phyloP scores from a whole-genome alignment of 2,329 filamentous ascomycete genomes.

The Cladosporium halotolerans region DNA sequence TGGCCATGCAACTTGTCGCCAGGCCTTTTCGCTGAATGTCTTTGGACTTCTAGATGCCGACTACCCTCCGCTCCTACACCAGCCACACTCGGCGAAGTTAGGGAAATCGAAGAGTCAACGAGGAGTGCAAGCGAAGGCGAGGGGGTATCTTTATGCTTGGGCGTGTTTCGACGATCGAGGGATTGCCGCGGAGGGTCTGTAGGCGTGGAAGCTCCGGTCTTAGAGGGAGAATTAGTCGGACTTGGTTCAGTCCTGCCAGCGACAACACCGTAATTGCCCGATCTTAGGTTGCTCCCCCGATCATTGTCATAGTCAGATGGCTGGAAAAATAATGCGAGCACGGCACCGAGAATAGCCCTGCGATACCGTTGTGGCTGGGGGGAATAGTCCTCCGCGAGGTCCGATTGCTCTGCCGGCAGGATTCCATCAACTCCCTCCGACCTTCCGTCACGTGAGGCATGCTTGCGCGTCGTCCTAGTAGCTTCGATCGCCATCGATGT shows the following conservation, averaged over 20 bases:
- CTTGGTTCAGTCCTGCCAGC: conserved; percentile 5
- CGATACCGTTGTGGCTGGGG: conserved; percentile 62
- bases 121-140: conserved; percentile 38
- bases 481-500: not conserved
- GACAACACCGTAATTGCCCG: conserved; percentile 8
- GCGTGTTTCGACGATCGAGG: conserved; percentile 31
- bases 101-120: conserved; percentile 39
- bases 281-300: conserved; percentile 9
- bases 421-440: conserved; percentile 40
- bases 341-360: conserved; percentile 64
- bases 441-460: conserved; percentile 11
- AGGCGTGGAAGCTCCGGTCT: conserved; percentile 39
- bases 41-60: conserved; percentile 34
- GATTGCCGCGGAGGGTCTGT: conserved; percentile 16
- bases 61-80: conserved; percentile 38
- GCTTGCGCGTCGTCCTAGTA: not conserved
- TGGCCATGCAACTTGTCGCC: conserved; percentile 20
- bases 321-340: conserved; percentile 63
- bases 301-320: not conserved
- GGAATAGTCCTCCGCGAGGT: conserved; percentile 57
- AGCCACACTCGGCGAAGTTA: conserved; percentile 36
- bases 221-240: conserved; percentile 33
- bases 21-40: conserved; percentile 30
- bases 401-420: conserved; percentile 42
- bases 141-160: conserved; percentile 29